phyloP scores from a whole-genome alignment of 352 stramenopile species.

The Thalassiosira livingstoniorum region DNA sequence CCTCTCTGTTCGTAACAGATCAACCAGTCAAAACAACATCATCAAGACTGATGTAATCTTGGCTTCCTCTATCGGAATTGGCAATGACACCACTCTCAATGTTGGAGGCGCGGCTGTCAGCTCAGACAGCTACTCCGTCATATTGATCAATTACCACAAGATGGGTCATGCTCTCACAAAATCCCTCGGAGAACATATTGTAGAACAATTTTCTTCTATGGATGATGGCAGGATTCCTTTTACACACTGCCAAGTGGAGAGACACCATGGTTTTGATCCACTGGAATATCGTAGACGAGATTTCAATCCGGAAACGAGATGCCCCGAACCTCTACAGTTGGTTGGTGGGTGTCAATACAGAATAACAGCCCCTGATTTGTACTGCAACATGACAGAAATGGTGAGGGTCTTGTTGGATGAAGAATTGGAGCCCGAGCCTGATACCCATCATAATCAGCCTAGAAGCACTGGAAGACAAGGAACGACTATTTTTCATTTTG shows the following conservation, averaged over 20 bases:
- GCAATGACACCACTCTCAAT: no score
- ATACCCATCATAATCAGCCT: background rate
- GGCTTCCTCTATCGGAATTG: no score
- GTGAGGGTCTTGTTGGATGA: conserved; percentile 34
- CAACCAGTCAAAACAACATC: background rate
- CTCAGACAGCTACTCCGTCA: background rate
- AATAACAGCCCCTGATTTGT: conserved; percentile 37
- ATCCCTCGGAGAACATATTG: background rate
- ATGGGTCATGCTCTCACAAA: conserved; percentile 12
- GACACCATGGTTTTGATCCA: no score
- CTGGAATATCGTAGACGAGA: no score
- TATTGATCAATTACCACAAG: conserved; percentile 35
- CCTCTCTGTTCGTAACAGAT: no score
- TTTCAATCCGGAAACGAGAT: no score
- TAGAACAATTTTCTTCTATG: background rate
- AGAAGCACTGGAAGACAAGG: conserved; percentile 13
- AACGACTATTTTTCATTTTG: conserved; percentile 58
- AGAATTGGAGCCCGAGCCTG: no score
- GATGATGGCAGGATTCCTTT: background rate
- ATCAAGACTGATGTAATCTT: background rate
- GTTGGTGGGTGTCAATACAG: no score
- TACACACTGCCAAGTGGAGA: no score
- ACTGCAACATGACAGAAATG: conserved; percentile 32
- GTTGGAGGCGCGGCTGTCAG: background rate
- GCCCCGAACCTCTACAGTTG: no score